phyloP scores from a whole-genome alignment of 2,329 filamentous ascomycete species.

The Metarhizium sp. region DNA sequence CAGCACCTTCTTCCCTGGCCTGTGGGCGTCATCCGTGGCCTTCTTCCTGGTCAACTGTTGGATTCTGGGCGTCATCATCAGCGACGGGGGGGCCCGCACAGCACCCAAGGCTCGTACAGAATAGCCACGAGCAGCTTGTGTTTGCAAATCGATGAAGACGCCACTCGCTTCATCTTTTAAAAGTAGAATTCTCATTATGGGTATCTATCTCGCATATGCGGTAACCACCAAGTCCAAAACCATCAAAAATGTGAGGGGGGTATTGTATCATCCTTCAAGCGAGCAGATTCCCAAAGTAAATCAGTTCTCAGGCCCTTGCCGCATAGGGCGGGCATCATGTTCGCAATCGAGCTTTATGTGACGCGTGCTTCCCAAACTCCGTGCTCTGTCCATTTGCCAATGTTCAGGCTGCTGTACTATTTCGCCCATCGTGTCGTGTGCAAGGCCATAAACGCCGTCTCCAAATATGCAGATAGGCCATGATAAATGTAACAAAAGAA shows the following conservation, averaged over 20 bases:
- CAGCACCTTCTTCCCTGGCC: conserved; percentile 76
- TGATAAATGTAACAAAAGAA: background rate
- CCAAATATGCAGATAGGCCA: background rate
- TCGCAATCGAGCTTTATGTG: background rate
- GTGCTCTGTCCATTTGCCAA: background rate
- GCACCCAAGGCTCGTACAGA: conserved; percentile 14
- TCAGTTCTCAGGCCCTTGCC: background rate
- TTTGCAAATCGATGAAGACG: background rate
- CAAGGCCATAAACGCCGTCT: background rate
- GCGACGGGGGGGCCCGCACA: conserved; percentile 42
- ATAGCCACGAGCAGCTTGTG: conserved; percentile 5
- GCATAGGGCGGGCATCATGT: background rate
- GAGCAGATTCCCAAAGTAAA: conserved; percentile 2
- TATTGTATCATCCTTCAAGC: background rate
- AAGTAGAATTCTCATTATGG: conserved; percentile 8
- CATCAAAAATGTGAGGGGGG: background rate
- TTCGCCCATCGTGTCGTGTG: background rate
- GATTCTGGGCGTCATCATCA: conserved; percentile 73
- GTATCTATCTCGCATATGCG: conserved; percentile 11
- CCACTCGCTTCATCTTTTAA: background rate
- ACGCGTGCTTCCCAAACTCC: background rate
- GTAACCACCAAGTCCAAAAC: background rate
- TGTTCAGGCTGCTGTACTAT: background rate
- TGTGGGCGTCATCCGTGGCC: conserved; percentile 64
- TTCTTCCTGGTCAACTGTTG: conserved; percentile 86